A percentile compares a stretch with the other conserved stretches of the same genome.
phyloP scores from a whole-genome alignment of 1,139 yeast genomes.

The Taphrina flavorubra region DNA sequence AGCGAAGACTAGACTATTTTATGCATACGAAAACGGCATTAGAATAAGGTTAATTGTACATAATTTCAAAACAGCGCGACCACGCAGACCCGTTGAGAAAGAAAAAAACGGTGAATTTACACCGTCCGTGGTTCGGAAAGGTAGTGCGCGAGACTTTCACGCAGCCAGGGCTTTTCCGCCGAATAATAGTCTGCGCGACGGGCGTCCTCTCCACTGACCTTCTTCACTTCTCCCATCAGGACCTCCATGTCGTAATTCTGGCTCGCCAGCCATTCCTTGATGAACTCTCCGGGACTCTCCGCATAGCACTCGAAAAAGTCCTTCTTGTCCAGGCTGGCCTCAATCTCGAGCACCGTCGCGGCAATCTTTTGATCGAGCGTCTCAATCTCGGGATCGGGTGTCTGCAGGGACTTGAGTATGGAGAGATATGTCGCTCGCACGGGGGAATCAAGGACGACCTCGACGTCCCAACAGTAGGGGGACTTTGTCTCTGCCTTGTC shows the following conservation, averaged over 20 bases:
- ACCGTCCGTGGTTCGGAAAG: conserved; percentile 40
- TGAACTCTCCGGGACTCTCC: conserved; percentile 75
- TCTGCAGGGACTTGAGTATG: conserved; percentile 46
- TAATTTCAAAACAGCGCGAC: too few species aligned
- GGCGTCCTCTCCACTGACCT: conserved; percentile 86
- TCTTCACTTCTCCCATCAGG: conserved; percentile 69
- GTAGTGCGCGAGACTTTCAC: conserved; percentile 47
- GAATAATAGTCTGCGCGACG: conserved; percentile 56
- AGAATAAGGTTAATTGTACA: too few species aligned
- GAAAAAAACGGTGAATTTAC: not conserved
- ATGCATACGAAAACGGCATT: not conserved
- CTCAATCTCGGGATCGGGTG: conserved; percentile 60
- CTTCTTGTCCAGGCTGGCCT: conserved; percentile 66
- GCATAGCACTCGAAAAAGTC: conserved; percentile 77
- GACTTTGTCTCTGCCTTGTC: conserved; percentile 53
- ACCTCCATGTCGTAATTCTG: conserved; percentile 78
- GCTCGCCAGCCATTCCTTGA: conserved; percentile 73
- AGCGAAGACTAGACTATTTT: not conserved
- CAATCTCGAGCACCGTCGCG: conserved; percentile 68
- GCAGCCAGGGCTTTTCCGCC: conserved; percentile 44
- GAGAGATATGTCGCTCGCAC: conserved; percentile 56
- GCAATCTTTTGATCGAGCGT: conserved; percentile 67
- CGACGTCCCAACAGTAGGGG: conserved; percentile 61
- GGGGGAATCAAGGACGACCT: conserved; percentile 64
- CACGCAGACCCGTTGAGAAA: too few species aligned